A percentile compares a stretch with the other conserved stretches of the same genome.
phyloP scores from a whole-genome alignment of 768 basidiomycete species.

The Naganishia randhawae region DNA sequence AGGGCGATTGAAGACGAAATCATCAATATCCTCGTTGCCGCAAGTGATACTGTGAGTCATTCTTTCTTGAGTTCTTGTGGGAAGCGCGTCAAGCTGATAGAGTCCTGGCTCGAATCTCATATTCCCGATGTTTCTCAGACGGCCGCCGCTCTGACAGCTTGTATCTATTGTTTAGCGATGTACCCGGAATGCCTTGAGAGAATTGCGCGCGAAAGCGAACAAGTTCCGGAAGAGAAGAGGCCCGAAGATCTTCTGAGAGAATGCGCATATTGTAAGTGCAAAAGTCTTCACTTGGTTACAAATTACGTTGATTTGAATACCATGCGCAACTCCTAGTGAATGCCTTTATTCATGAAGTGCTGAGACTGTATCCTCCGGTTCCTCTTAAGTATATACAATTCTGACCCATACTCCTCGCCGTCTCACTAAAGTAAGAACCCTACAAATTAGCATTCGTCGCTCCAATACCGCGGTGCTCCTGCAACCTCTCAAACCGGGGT shows the following conservation, averaged over 20 bases:
- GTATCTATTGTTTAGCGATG: constrained; percentile 66
- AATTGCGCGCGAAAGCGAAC: constrained; percentile 63
- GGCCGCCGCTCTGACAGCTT: constrained; percentile 64
- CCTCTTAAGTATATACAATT: constrained; percentile 57
- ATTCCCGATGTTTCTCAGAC: constrained; percentile 60
- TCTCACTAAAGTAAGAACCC: not conserved
- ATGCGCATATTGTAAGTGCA: constrained; percentile 63
- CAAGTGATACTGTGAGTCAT: constrained; percentile 69
- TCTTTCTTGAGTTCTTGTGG: too few species aligned
- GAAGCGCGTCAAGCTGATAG: not conserved
- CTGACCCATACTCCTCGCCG: not conserved
- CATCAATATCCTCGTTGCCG: constrained; percentile 70
- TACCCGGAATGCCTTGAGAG: constrained; percentile 59
- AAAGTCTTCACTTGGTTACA: not conserved
- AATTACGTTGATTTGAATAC: constrained; percentile 4
- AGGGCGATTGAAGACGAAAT: constrained; percentile 70
- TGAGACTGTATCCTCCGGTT: constrained; percentile 74
- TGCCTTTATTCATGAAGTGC: constrained; percentile 69
- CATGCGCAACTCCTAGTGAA: constrained; percentile 25
- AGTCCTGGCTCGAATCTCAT: not conserved
- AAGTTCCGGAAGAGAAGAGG: constrained; percentile 56
- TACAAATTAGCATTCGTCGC: constrained; percentile 39
- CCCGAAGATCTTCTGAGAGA: constrained; percentile 58
- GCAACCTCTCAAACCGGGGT: constrained; percentile 33
- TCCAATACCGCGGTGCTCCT: constrained; percentile 37